Evolutionary conservation across 768 basidiomycete species (phyloP), one percentile per base, ranked within the genome.

Genomic region (Xerocomellus chrysenteron): DNA sequence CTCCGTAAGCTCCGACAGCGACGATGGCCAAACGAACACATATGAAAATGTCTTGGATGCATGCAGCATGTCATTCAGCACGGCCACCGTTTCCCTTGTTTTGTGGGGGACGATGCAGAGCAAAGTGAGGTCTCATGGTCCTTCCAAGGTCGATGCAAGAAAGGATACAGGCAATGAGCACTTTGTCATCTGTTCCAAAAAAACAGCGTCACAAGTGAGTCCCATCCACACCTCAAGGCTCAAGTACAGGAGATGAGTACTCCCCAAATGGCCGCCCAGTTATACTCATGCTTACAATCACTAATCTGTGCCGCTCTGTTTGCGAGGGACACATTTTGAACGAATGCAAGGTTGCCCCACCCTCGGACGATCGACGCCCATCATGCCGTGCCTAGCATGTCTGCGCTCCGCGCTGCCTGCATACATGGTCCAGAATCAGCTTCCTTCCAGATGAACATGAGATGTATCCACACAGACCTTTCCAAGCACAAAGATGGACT

Each of bases 251-350:
- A 30, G 8, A 9, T 19, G 16, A 33, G 10, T 24, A 50, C 63
- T 0, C 45, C 68, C 65, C 66, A 35, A 65, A 67, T 24, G 35
- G 43, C 11, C 7, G 26, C 21, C 43, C 53, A 13, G 4, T 47
- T 2, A 33, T 9, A 26, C 46, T 32, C 4, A 48, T 45, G 10
- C 54, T 35, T 35, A 42, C 21, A 13, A 65, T 24, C 45, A 68
- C 49, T 24, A 0, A 64, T 8, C 2, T 64, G 52, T 4, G 33
- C 48, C 9, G 41, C 14, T 43, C 24, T 46, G 43, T 54, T 44
- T 2, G 44, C n/a, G 24, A 52, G 36, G 17, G 55, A 39, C 24
- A 33, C 5, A 7, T 36, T 19, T 39, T 39, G 63, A 35, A 21
- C 5, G 8, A 55, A 50, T 8, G 28, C 19, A 5, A 59, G 17